Evolutionary conservation across 1,139 yeast species (phyloP).

Genomic region (Casaregolazyma lundiana): DNA sequence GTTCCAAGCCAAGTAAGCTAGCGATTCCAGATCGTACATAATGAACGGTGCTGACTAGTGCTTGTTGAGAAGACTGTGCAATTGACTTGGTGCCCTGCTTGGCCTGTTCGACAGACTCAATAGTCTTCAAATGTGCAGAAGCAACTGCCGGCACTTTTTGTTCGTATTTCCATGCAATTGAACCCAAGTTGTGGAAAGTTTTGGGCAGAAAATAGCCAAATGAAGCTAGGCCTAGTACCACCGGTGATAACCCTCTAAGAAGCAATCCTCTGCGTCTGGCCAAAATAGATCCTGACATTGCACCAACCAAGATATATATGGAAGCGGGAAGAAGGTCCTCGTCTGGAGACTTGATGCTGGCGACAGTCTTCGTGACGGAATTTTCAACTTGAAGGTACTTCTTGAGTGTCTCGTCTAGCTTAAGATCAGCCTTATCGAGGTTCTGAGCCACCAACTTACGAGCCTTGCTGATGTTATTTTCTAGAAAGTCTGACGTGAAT

Average conservation of each 20-base stretch:
- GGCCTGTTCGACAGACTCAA: constrained; percentile 45
- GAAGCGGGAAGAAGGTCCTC: constrained; percentile 78
- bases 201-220: constrained; percentile 73
- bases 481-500: constrained; percentile 48
- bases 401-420: constrained; percentile 43
- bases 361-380: constrained; percentile 59
- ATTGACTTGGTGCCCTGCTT: constrained; percentile 42
- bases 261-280: constrained; percentile 67
- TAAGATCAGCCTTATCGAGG: constrained; percentile 34
- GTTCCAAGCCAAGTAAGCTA: constrained; percentile 61
- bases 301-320: constrained; percentile 67
- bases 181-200: constrained; percentile 63
- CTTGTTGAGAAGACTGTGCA: constrained; percentile 33
- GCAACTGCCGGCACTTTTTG: constrained; percentile 64
- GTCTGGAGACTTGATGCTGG: constrained; percentile 61
- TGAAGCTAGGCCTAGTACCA: constrained; percentile 61
- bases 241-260: constrained; percentile 58
- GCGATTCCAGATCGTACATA: constrained; percentile 48
- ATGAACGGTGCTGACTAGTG: constrained; percentile 40
- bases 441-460: constrained; percentile 40
- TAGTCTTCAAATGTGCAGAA: constrained; percentile 52
- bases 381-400: constrained; percentile 59
- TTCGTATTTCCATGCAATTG: constrained; percentile 64
- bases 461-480: constrained; percentile 44
- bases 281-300: constrained; percentile 72